Evolutionary conservation across 768 basidiomycete species (phyloP).

Genomic region (Rhizopogon sp.): DNA sequence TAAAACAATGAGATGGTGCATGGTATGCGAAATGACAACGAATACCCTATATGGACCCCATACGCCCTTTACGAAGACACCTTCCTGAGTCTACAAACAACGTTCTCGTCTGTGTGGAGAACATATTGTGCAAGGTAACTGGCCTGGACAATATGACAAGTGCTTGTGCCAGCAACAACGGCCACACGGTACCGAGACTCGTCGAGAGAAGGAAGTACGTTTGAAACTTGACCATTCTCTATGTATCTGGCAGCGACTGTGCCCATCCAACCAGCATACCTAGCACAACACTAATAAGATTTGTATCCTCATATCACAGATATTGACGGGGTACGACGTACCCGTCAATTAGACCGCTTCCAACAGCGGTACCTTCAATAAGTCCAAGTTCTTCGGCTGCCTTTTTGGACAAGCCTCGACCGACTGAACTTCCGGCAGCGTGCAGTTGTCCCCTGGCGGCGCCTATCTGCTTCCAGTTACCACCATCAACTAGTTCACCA

Average conservation of each 20-base stretch:
- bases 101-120: background rate
- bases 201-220: slow-evolving; percentile 53
- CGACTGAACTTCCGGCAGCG: slow-evolving; percentile 82
- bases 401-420: slow-evolving; percentile 69
- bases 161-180: slow-evolving; percentile 93
- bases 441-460: slow-evolving; percentile 58
- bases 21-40: background rate
- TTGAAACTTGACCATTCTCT: slow-evolving; percentile 47
- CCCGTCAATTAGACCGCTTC: slow-evolving; percentile 95
- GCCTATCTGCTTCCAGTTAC: slow-evolving; percentile 69
- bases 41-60: slow-evolving; percentile 85
- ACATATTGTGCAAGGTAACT: slow-evolving; percentile 2
- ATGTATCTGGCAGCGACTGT: slow-evolving; percentile 80
- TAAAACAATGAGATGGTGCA: slow-evolving; percentile 23
- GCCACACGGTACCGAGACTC: slow-evolving; percentile 83
- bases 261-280: slow-evolving; percentile 96
- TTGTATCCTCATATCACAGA: background rate
- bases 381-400: slow-evolving; percentile 87
- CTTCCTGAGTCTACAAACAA: slow-evolving; percentile 60
- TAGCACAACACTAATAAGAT: slow-evolving; percentile 20
- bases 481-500: slow-evolving; percentile 57
- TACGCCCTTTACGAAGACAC: slow-evolving; percentile 85
- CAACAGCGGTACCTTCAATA: slow-evolving; percentile 82
- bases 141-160: slow-evolving; percentile 91
- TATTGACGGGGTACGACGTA: slow-evolving; percentile 28